A percentile compares a stretch with the other conserved stretches of the same genome.
Conservation (phyloP, 179 eudicot genomes). For the Actinidia arguta region DNA sequence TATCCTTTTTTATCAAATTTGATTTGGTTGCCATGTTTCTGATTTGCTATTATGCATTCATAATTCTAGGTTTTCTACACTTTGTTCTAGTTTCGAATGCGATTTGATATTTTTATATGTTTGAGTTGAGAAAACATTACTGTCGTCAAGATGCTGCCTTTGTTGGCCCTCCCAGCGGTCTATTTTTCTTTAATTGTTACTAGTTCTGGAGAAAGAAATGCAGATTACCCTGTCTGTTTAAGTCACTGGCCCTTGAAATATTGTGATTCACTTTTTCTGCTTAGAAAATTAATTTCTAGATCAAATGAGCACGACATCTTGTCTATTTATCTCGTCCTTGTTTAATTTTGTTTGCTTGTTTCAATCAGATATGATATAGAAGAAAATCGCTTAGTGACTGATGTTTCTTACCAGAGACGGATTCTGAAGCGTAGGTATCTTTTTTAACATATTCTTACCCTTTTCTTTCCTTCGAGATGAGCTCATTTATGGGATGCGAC, state of each 20-base stretch:
- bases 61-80: background rate
- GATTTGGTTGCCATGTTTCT: background rate
- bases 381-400: slow-evolving; percentile 59
- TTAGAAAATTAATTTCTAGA: background rate
- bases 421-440: slow-evolving; percentile 93
- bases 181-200: background rate
- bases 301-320: background rate
- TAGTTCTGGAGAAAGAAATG: background rate
- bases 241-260: background rate
- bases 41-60: no score
- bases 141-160: background rate
- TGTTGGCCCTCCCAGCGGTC: background rate
- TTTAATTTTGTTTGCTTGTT: slow-evolving; percentile 33
- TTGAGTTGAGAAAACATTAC: background rate
- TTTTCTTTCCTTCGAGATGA: background rate
- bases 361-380: slow-evolving; percentile 91
- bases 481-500: background rate
- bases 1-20: background rate
- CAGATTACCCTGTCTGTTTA: background rate
- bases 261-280: background rate
- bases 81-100: background rate
- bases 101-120: background rate
- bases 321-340: background rate
- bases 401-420: slow-evolving; percentile 70
- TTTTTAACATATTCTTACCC: slow-evolving; percentile 10